Base-by-base conservation (phyloP, 1,139 yeast genomes). In the Zygosaccharomyces sapae region DNA sequence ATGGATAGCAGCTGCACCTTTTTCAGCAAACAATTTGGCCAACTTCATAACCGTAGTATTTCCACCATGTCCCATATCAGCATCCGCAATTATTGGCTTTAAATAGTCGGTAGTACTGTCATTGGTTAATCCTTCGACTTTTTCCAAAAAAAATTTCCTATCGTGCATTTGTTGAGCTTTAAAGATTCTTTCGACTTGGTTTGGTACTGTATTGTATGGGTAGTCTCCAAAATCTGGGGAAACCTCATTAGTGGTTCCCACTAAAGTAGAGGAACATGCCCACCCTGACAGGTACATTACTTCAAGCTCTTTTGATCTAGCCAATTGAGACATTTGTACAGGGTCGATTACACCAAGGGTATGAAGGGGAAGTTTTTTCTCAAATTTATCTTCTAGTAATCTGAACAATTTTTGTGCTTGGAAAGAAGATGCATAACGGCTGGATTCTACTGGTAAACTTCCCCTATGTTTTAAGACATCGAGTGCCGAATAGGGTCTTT, bases 21-120 rank as follows among this genome's bases (percentile, higher is more conserved):
- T 70, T 60, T 81, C 86, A 13, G 81, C 83, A 66, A 80, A 81
- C 45, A 79, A 60, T 60, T 81, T 81, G 35, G 84, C 81, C 41
- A 78, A 65, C 59, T 80, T 80, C 81, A 79, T 78, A 16, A 80
- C 81, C 0, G 84, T 75, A 2, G 82, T 78, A 16, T 75, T 67
- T 13, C 86, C 83, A n/a, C 86, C 86, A 59, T 79, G 83, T 7
- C 86, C 86, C 57, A 83, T 80, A 54, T 80, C 86, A 7, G 77
- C 86, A 58, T 80, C 86, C 3, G 86, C 86, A 55, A 80, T 74
- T 47, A 80, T 79, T 9, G 86, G 86, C 46, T 80, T 70, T 56
- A 81, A 58, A 58, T 78, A 80, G 55, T 80, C 83, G 3, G 49
- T 69, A 53, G 44, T 69, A 38, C 47, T 59, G 25, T 33, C 57